Conservation (phyloP, 495 filamentous ascomycete species). For the Podospora pseudoanserina region DNA sequence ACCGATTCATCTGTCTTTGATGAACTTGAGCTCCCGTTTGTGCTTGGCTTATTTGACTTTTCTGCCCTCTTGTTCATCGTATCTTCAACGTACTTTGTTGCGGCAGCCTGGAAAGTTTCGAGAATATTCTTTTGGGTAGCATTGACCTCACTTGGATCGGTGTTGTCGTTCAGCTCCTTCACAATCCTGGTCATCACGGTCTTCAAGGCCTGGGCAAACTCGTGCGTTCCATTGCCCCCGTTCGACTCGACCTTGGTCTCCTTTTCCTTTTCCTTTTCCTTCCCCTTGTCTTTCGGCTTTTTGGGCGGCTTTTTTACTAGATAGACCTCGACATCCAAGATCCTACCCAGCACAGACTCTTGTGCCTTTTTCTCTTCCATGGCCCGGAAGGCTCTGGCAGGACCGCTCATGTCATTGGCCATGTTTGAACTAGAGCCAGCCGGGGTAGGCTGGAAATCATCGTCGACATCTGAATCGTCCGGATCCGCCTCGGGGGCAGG, state of each 20-base stretch:
- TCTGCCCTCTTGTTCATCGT: constrained; percentile 15
- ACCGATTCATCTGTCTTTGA: background rate
- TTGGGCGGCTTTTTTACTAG: constrained; percentile 27
- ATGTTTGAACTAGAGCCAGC: constrained; percentile 15
- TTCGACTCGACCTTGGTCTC: constrained; percentile 9
- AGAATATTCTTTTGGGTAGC: constrained; percentile 46
- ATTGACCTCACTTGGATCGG: constrained; percentile 27
- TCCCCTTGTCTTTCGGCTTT: constrained; percentile 31
- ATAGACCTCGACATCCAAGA: constrained; percentile 49
- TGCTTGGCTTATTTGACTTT: background rate
- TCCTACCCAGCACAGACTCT: constrained; percentile 51
- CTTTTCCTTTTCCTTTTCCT: constrained; percentile 23
- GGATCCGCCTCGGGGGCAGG: constrained; percentile 44
- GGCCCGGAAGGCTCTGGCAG: constrained; percentile 39
- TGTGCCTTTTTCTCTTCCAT: constrained; percentile 51
- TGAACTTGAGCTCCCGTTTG: background rate
- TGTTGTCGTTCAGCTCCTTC: constrained; percentile 30
- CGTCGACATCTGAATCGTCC: constrained; percentile 53
- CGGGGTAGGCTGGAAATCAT: constrained; percentile 36
- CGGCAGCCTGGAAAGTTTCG: constrained; percentile 20
- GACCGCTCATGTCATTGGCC: constrained; percentile 32
- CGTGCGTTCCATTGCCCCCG: constrained; percentile 18
- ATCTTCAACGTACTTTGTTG: background rate
- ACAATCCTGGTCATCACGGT: constrained; percentile 35
- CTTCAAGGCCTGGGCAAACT: constrained; percentile 44